Evolutionary conservation across 1,139 yeast genomes (phyloP).

Genomic region (Kurtzmaniella quercitrusa): DNA sequence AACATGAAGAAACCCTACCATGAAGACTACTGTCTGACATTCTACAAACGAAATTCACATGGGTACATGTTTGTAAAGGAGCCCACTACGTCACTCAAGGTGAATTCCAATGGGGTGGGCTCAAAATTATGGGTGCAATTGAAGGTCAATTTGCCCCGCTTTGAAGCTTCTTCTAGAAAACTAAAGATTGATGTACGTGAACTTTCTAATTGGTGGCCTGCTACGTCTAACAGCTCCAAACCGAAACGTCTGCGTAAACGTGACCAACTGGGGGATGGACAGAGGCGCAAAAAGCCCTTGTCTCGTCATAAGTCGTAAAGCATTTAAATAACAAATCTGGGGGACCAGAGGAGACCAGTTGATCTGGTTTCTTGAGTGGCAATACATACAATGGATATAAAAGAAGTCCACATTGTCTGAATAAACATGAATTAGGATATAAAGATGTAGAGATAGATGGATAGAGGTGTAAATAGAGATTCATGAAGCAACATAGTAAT

Average conservation of each 20-base stretch:
- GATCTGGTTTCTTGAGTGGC: neutral
- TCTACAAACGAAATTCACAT: constrained; percentile 30
- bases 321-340: no score
- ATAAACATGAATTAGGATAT: no score
- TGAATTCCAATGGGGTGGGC: constrained; percentile 19
- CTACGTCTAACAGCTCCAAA: constrained; percentile 6
- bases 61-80: constrained; percentile 39
- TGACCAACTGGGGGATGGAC: constrained; percentile 1
- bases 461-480: no score
- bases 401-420: neutral
- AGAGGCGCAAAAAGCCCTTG: neutral
- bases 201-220: constrained; percentile 28
- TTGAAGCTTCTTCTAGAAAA: constrained; percentile 11
- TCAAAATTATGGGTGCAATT: constrained; percentile 27
- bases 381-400: no score
- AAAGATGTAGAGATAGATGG: neutral
- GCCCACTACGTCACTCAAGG: constrained; percentile 25
- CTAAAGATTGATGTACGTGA: constrained; percentile 25
- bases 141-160: constrained; percentile 18
- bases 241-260: constrained; percentile 2
- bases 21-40: constrained; percentile 29
- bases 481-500: no score
- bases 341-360: constrained; percentile 1
- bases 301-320: neutral
- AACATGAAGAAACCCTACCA: constrained; percentile 11